A percentile compares a stretch with the other conserved stretches of the same genome.
Conservation (phyloP, 768 basidiomycete species). For the Guyanaporus albipodus region DNA sequence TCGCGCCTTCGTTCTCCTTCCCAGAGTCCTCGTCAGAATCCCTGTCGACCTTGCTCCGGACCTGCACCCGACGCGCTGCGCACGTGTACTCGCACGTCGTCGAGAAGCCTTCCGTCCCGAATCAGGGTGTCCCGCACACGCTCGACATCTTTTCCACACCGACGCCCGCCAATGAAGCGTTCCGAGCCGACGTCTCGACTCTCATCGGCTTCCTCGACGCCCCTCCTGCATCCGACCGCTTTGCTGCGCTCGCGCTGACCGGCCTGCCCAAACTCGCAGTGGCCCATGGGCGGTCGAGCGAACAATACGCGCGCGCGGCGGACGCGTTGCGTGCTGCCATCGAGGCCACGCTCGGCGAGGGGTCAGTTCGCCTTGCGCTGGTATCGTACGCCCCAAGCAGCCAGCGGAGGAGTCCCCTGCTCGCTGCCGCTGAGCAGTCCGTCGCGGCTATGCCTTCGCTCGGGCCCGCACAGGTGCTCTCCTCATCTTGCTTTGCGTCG, state of each 20-base stretch:
- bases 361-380: conserved; percentile 46
- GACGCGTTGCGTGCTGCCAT: conserved; percentile 48
- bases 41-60: conserved; percentile 51
- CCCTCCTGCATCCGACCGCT: conserved; percentile 36
- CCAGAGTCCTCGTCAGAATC: conserved; percentile 29
- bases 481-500: conserved; percentile 60
- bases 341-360: conserved; percentile 36
- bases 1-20: conserved; percentile 47
- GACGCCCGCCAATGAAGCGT: conserved; percentile 36
- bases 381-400: conserved; percentile 42
- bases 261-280: conserved; percentile 47
- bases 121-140: conserved; percentile 29
- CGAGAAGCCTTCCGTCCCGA: conserved; percentile 33
- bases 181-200: conserved; percentile 42
- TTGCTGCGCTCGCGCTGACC: conserved; percentile 61
- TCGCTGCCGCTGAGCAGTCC: conserved; percentile 45
- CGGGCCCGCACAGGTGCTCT: conserved; percentile 54
- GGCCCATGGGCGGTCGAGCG: conserved; percentile 47
- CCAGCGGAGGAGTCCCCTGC: conserved; percentile 37
- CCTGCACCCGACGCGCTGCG: conserved; percentile 54
- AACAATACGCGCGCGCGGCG: conserved; percentile 48
- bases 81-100: conserved; percentile 56
- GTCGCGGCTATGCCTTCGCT: conserved; percentile 35
- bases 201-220: conserved; percentile 49
- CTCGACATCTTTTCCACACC: conserved; percentile 42